Percentiles rank a stretch among this genome's conserved stretches.
Conservation (phyloP, 2,329 filamentous ascomycete genomes). For the Monilinia fructicola region DNA sequence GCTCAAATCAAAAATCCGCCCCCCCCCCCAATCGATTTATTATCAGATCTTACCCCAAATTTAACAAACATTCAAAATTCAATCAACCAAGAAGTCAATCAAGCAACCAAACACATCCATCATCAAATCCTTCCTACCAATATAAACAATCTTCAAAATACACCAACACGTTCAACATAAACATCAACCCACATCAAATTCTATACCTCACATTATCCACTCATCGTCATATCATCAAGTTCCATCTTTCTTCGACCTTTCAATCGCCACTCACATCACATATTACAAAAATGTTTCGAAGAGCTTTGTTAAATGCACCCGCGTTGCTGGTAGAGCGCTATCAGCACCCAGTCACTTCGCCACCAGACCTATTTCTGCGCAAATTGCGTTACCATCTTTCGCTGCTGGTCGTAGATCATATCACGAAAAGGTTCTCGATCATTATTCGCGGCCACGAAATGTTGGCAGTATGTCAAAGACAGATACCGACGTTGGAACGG, state of each 20-base stretch:
- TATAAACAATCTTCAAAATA: background rate
- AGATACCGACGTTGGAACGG: conserved; percentile 81
- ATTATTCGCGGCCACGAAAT: conserved; percentile 78
- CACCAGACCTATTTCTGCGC: conserved; percentile 31
- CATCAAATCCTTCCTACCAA: background rate
- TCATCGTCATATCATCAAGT: conserved; percentile 13
- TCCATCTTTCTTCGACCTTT: conserved; percentile 12
- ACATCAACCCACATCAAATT: conserved; percentile 5
- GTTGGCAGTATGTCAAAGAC: conserved; percentile 78
- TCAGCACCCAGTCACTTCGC: conserved; percentile 34
- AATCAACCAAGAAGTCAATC: too few relatives aligned
- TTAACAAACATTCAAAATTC: too few relatives aligned
- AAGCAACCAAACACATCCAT: background rate
- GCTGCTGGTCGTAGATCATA: conserved; percentile 38
- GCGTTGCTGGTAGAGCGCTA: conserved; percentile 36
- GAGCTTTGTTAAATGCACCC: conserved; percentile 36
- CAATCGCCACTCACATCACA: conserved; percentile 4
- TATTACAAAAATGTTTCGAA: conserved; percentile 37
- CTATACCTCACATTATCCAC: background rate
- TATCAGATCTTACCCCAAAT: conserved; percentile 20
- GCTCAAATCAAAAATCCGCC: conserved; percentile 9
- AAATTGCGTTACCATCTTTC: conserved; percentile 33
- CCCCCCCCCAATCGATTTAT: background rate
- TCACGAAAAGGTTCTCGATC: conserved; percentile 62
- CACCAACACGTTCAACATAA: background rate